A percentile compares a stretch with the other conserved stretches of the same genome.
phyloP scores from a whole-genome alignment of 2,329 filamentous ascomycete species.

The Verticillium isaacii region DNA sequence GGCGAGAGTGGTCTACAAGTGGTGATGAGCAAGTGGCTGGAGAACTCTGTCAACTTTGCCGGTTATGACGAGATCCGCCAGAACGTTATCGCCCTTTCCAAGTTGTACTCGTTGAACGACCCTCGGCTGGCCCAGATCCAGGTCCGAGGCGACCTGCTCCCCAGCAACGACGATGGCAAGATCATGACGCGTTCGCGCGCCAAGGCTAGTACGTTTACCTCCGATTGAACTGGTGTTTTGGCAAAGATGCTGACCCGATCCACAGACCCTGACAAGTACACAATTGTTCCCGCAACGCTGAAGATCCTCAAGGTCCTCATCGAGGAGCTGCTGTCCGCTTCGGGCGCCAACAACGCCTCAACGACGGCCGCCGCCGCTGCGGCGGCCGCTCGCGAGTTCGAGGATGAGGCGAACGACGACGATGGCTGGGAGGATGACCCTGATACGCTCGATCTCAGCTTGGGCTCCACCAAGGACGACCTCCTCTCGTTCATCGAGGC shows the following conservation, averaged over 20 bases:
- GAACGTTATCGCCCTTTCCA: slow-evolving; percentile 91
- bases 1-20: slow-evolving; percentile 80
- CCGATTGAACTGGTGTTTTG: background rate
- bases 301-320: slow-evolving; percentile 97
- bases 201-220: slow-evolving; percentile 59
- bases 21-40: slow-evolving; percentile 91
- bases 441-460: slow-evolving; percentile 69
- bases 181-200: slow-evolving; percentile 95
- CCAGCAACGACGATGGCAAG: slow-evolving; percentile 61
- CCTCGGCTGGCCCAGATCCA: slow-evolving; percentile 70
- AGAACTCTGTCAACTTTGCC: slow-evolving; percentile 96
- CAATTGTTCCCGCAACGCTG: slow-evolving; percentile 77
- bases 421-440: slow-evolving; percentile 88
- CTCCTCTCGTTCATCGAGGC: slow-evolving; percentile 73
- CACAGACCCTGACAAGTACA: slow-evolving; percentile 82
- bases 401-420: slow-evolving; percentile 65
- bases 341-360: slow-evolving; percentile 57
- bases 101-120: slow-evolving; percentile 84
- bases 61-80: slow-evolving; percentile 96
- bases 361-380: slow-evolving; percentile 58
- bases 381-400: slow-evolving; percentile 45
- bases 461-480: slow-evolving; percentile 64
- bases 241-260: slow-evolving; percentile 18
- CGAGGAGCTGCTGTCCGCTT: slow-evolving; percentile 81
- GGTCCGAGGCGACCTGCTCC: slow-evolving; percentile 89